Evolutionary conservation across 495 filamentous ascomycete genomes (phyloP).

Genomic region (Aspergillus diversus): DNA sequence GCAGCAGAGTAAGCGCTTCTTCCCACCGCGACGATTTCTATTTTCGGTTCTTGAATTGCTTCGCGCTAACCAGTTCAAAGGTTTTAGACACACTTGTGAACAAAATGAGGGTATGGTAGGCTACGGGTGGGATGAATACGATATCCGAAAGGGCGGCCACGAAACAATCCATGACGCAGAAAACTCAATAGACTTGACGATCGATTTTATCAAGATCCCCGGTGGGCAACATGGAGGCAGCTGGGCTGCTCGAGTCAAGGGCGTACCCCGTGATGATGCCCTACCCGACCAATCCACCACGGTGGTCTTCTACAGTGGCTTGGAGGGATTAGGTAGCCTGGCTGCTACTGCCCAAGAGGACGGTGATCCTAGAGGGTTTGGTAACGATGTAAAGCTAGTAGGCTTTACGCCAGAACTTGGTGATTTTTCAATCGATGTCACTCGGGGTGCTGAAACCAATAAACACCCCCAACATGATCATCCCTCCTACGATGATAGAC

Average conservation of each 20-base stretch:
- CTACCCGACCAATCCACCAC: slow-evolving; percentile 68
- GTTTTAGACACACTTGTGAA: slow-evolving; percentile 92
- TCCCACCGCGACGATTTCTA: slow-evolving; percentile 3
- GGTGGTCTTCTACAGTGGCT: slow-evolving; percentile 75
- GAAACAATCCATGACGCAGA: slow-evolving; percentile 88
- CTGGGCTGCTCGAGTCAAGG: slow-evolving; percentile 90
- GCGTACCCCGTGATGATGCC: slow-evolving; percentile 72
- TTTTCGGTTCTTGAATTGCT: neutral
- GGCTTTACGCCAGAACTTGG: slow-evolving; percentile 77
- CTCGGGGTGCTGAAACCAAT: slow-evolving; percentile 66
- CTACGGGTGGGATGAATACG: slow-evolving; percentile 97
- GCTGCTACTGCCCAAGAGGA: slow-evolving; percentile 54
- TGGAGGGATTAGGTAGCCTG: slow-evolving; percentile 76
- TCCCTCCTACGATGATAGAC: slow-evolving; percentile 69
- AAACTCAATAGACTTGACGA: slow-evolving; percentile 87
- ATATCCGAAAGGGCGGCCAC: slow-evolving; percentile 80
- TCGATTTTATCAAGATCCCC: slow-evolving; percentile 90
- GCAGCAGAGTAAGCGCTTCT: slow-evolving; percentile 71
- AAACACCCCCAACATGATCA: slow-evolving; percentile 64
- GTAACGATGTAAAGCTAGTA: slow-evolving; percentile 72
- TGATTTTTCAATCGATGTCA: slow-evolving; percentile 82
- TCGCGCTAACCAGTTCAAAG: slow-evolving; percentile 45
- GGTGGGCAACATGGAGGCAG: slow-evolving; percentile 86
- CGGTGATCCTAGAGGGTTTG: slow-evolving; percentile 60
- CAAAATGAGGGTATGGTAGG: slow-evolving; percentile 93